Evolutionary conservation across 1,284 basidiomycete genomes (phyloP).

Genomic region (Stereum hirsutum): DNA sequence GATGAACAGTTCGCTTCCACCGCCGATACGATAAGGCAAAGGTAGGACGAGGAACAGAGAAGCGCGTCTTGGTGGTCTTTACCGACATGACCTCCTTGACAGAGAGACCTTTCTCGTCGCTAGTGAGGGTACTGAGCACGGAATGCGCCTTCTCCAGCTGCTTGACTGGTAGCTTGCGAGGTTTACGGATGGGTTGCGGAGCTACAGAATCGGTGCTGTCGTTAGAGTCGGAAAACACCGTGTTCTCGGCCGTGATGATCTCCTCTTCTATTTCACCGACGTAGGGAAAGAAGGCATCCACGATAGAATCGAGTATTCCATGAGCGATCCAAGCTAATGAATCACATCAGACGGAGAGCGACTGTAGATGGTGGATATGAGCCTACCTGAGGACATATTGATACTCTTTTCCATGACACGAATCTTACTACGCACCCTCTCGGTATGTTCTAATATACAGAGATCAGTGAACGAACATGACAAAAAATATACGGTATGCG

Average conservation of each 20-base stretch:
- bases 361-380: neutral
- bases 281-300: slow-evolving; percentile 91
- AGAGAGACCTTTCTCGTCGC: slow-evolving; percentile 4
- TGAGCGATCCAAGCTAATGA: slow-evolving; percentile 88
- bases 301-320: slow-evolving; percentile 87
- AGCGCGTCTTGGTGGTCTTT: slow-evolving; percentile 11
- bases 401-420: slow-evolving; percentile 47
- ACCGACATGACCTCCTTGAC: slow-evolving; percentile 8
- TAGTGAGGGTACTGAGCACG: neutral
- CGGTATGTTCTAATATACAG: slow-evolving; percentile 57
- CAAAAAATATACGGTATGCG: slow-evolving; percentile 3
- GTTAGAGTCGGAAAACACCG: slow-evolving; percentile 39
- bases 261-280: slow-evolving; percentile 80
- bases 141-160: slow-evolving; percentile 4
- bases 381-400: slow-evolving; percentile 62
- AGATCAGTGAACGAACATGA: slow-evolving; percentile 3
- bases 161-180: neutral
- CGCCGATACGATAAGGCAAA: slow-evolving; percentile 14
- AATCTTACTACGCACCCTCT: slow-evolving; percentile 70
- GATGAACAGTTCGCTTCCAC: slow-evolving; percentile 10
- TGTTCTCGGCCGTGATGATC: slow-evolving; percentile 68
- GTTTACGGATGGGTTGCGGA: neutral
- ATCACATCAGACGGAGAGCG: slow-evolving; percentile 1
- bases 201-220: slow-evolving; percentile 6
- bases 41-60: slow-evolving; percentile 14